Evolutionary conservation across 164 flowering plant genomes (phyloP).

Genomic region (Magnolia sinica): DNA sequence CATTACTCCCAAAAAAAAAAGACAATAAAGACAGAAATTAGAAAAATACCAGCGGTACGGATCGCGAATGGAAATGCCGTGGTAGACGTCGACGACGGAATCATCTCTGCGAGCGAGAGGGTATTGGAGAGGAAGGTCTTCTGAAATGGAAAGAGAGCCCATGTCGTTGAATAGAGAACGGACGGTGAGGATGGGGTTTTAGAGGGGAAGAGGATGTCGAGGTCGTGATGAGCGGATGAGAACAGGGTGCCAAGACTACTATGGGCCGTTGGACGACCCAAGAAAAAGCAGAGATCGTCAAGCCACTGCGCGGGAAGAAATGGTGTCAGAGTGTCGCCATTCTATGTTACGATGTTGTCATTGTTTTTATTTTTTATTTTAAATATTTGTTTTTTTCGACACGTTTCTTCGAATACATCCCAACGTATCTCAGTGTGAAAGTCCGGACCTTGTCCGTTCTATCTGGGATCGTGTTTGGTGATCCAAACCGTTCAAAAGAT

Average conservation of each 20-base stretch:
- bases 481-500: too few species aligned
- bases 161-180: slow-evolving; percentile 11
- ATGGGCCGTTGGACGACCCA: not conserved
- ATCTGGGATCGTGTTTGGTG: too few species aligned
- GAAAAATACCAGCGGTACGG: slow-evolving; percentile 77
- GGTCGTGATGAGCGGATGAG: not conserved
- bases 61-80: slow-evolving; percentile 65
- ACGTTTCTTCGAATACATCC: too few species aligned
- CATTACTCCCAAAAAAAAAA: too few species aligned
- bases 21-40: too few species aligned
- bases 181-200: not conserved
- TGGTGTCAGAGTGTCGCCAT: not conserved
- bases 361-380: too few species aligned
- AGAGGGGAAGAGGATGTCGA: not conserved
- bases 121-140: slow-evolving; percentile 29
- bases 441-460: too few species aligned
- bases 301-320: not conserved
- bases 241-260: not conserved
- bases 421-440: too few species aligned
- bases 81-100: slow-evolving; percentile 69
- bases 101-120: slow-evolving; percentile 72
- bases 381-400: too few species aligned
- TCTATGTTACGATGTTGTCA: not conserved
- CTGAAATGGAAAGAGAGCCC: slow-evolving; percentile 42
- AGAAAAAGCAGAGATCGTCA: not conserved